Evolutionary conservation across 805 yeast genomes (phyloP), one percentile per base, ranked within the genome.

Genomic region (Lipomyces yamanashiensis): DNA sequence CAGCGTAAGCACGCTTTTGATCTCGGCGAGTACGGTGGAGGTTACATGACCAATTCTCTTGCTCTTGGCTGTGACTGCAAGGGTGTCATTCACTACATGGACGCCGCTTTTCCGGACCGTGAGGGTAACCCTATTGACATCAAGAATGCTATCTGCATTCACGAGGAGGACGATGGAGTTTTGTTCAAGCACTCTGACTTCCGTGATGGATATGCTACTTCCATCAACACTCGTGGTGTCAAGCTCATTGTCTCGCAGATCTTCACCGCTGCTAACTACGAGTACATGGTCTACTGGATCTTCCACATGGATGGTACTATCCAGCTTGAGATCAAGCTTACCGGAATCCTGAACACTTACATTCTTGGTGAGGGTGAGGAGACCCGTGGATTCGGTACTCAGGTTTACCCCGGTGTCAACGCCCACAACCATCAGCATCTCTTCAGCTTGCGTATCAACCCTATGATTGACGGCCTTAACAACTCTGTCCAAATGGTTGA

Each of bases 371-470:
- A 85, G 63, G 87, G 80, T 70, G 95, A 88, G 76, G 84, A 81
- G 50, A 74, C 83, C 68, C 88, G 87, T 23, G 90, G 90, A 71
- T 89, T 89, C 87, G 96, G 93, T 63, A 87, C 93, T 39, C 80
- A 81, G 71, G 93, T 89, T 58, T 88, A 88, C 75, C 95, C 95
- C 63, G 83, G 84, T 69, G 90, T 87, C 61, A 87, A 87, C 72
- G 96, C 96, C 48, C 93, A 89, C 79, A 88, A 89, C 77, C 96
- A 89, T 78, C 96, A 89, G 81, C 95, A 89, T 78, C 77, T 89
- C 78, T 89, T 89, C 76, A 83, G 90, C 19, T 80, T 89, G 70
- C 84, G 96, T 80, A 74, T 89, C 69, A 89, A 89, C 74, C 93
- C 96, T 70, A 84, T 91, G 81, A 78, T 89, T 66, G 95, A 89